Evolutionary conservation across 495 filamentous ascomycete genomes (phyloP), one percentile per base, ranked within the genome.

Genomic region (Aspergillus hancockii): DNA sequence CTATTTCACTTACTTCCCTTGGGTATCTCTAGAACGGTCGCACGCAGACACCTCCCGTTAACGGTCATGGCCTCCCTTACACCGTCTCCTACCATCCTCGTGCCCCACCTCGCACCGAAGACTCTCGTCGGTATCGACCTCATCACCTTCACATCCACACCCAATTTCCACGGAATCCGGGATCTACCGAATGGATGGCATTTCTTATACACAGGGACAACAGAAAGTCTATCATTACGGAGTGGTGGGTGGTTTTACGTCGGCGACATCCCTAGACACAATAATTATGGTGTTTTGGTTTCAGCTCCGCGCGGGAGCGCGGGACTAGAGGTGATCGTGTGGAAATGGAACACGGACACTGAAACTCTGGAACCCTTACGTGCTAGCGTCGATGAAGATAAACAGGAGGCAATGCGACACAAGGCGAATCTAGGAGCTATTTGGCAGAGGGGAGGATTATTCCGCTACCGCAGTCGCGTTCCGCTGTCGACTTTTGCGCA

Each of bases 191-290:
- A 66, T 2, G 84, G 85, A 45, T 83, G 78, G 74, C 86, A 89
- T 60, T 87, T 88, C 61, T 68, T 86, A 18, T 89, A 87, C 65
- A 83, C 80, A 0, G 76, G 83, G 22, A 78, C 83, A 23, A 84
- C 79, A 46, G 71, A 79, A 25, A 80, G 79, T 14, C 69, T 84
- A 23, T 85, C 85, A 6, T 67, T 87, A 14, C 78, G 86, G 13
- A 79, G 83, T 59, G 86, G 85, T 9, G 77, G 78, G 40, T 89
- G 86, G 86, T 85, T 88, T 69, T 72, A 80, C 54, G 73, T 89
- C 40, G 70, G 71, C 8, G 70, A 77, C 61, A 55, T 69, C 54
- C 41, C 60, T 43, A 61, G 63, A 23, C 31, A 51, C 18, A 46
- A 54, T 23, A 55, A 67, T 9, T 59, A 28, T 6, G 31, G 18